Evolutionary conservation across 2,329 filamentous ascomycete species (phyloP), one percentile per base, ranked within the genome.

Genomic region (Fusarium coffeatum): DNA sequence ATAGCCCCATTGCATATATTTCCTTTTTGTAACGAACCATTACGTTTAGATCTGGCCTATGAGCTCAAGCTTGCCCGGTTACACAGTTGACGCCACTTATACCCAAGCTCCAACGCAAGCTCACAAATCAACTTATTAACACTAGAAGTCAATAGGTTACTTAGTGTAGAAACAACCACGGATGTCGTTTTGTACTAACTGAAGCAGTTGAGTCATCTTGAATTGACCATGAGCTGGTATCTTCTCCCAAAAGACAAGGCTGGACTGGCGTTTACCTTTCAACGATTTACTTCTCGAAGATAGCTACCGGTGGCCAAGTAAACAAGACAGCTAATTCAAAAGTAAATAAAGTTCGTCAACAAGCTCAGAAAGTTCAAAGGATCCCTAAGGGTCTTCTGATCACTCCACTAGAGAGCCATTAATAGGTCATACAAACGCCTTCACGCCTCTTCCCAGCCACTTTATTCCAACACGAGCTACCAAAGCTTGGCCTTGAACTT

Each of bases 401-500:
- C 25, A 8, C 30, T 48, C 22, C 32, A 56, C 23, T 37, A 22
- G 6, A 23, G n/a, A 16, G n/a, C 40, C 25, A 41, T 20, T 50
- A 12, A 46, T 59, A 59, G 37, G 46, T 22, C 27, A 41, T 6
- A 15, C 11, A 13, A 53, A 51, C 23, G 51, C 32, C 45, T 42
- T 41, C 23, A 42, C 47, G 40, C 46, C 53, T 47, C 37, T 20
- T 11, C 16, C 53, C 46, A 60, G 42, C 61, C 63, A 60, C 40
- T 25, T 25, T 9, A 37, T 42, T 42, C 22, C 20, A 23, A 28
- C 25, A 43, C 41, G 30, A 34, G 15, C 30, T 46, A 18, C 28
- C 27, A 27, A 64, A 48, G 20, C 40, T 69, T 47, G 8, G 8
- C 3, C 3, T 20, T 60, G 13, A 66, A 55, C 20, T 8, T n/a